These are phyloP conservation scores for Euphorbia celastroides DNA, from an alignment of 441 rosid genomes.

Conservation along the genomic window DNA sequence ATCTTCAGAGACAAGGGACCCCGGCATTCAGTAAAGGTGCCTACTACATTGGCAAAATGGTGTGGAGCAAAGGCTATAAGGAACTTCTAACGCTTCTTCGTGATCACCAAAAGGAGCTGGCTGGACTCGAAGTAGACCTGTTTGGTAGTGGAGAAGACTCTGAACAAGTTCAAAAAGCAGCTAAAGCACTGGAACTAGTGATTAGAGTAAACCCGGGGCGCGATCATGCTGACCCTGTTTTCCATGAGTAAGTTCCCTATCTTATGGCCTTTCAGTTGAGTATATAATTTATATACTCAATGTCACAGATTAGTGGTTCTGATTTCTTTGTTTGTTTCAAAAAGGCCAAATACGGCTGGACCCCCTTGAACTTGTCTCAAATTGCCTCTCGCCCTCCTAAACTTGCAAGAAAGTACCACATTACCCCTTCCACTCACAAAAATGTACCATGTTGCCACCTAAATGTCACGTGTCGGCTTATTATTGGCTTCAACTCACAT, in stretches of 20 bases:
- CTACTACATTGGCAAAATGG: conserved; percentile 92
- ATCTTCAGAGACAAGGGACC: conserved; percentile 47
- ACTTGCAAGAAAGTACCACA: too few relatives aligned
- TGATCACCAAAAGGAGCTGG: conserved; percentile 64
- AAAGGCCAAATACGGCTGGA: too few relatives aligned
- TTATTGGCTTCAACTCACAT: too few relatives aligned
- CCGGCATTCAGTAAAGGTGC: conserved; percentile 62
- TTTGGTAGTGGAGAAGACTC: conserved; percentile 91
- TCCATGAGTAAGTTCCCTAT: conserved; percentile 71
- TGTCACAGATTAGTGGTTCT: neutral
- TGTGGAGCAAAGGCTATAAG: conserved; percentile 94
- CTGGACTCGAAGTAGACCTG: conserved; percentile 73
- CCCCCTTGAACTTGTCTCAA: too few relatives aligned
- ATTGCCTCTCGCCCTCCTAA: too few relatives aligned
- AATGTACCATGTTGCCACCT: too few relatives aligned
- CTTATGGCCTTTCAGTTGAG: neutral
- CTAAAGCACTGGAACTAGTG: conserved; percentile 45
- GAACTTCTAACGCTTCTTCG: conserved; percentile 73
- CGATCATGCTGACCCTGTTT: conserved; percentile 79
- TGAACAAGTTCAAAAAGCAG: conserved; percentile 58
- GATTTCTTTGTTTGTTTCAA: neutral
- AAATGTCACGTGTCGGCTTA: too few relatives aligned
- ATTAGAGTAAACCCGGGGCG: conserved; percentile 77
- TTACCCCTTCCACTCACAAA: too few relatives aligned
- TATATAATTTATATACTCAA: neutral